Base-by-base conservation (phyloP, 2,329 filamentous ascomycete genomes). In the Colletotrichum brevisporum region DNA sequence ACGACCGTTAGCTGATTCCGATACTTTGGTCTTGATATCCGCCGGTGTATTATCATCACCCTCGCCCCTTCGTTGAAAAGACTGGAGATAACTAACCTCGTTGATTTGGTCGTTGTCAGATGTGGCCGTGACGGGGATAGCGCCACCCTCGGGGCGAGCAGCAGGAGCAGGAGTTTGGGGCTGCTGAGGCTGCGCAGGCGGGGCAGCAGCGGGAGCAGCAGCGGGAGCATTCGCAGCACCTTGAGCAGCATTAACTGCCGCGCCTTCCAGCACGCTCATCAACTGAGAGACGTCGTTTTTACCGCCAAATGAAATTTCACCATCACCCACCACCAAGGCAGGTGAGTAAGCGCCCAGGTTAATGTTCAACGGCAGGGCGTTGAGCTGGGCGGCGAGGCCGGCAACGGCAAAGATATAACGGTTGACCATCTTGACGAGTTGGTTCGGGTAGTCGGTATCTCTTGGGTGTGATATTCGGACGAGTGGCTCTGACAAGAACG, bases 251-350 rank as follows among this genome's bases (percentile, higher is more conserved):
- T 76, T 81, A 68, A 81, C 79, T 55, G 83, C 83, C 41, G 83
- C 84, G 61, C 84, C 83, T 75, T 85, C 81, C 71, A 83, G 79
- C 50, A 81, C 82, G 70, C 79, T 84, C 77, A 85, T 81, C 63
- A 85, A 74, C 61, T 74, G 79, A 53, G 82, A 79, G 39, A 85
- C 83, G 74, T 84, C 83, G 75, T 81, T 77, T 63, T 78, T 79
- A 69, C 83, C 83, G 72, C 83, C 78, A 70, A 85, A 84, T 70
- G 82, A 83, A 69, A 85, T 84, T 73, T 84, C 83, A 78, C 83
- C 83, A 78, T 80, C 79, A 78, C 71, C 71, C 57, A 77, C 76
- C 69, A 79, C 77, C 73, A 79, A 71, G 47, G 77, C 77, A 65
- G 77, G 77, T 31, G 77, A 79, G 63, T 79, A 79, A 41, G 77